Evolutionary conservation across 257 asterid species (phyloP).

Genomic region (Handroanthus guayacan): DNA sequence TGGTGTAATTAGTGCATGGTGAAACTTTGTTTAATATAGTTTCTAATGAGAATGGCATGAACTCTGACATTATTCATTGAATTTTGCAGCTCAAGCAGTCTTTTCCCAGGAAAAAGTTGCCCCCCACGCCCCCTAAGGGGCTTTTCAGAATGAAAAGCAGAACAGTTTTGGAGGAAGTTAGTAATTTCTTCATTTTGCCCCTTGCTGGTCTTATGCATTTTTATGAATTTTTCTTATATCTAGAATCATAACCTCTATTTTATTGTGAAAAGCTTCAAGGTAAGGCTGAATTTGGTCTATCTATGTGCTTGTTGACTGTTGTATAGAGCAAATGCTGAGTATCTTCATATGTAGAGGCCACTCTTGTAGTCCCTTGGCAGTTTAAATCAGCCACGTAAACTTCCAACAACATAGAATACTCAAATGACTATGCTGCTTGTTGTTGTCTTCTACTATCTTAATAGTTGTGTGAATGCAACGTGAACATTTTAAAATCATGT

Average conservation of each 20-base stretch:
- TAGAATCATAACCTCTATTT: not conserved
- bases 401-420: not conserved
- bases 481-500: not conserved
- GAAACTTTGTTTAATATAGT: constrained; percentile 14
- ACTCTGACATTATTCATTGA: constrained; percentile 25
- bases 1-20: constrained; percentile 13
- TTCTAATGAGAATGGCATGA: constrained; percentile 30
- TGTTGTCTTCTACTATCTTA: not conserved
- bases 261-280: not conserved
- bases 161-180: constrained; percentile 65
- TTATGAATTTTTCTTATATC: not conserved
- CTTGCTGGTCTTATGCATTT: constrained; percentile 29
- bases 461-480: not conserved
- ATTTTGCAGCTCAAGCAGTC: constrained; percentile 66
- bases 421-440: not conserved
- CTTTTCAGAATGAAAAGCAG: constrained; percentile 54
- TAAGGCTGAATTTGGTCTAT: not conserved
- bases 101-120: constrained; percentile 60
- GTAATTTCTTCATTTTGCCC: constrained; percentile 39
- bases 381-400: constrained; percentile 6
- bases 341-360: constrained; percentile 16
- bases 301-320: not conserved
- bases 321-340: not conserved
- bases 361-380: constrained; percentile 15
- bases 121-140: constrained; percentile 68